phyloP scores from a whole-genome alignment of 306 rosid genomes.

The Quercus rubra region DNA sequence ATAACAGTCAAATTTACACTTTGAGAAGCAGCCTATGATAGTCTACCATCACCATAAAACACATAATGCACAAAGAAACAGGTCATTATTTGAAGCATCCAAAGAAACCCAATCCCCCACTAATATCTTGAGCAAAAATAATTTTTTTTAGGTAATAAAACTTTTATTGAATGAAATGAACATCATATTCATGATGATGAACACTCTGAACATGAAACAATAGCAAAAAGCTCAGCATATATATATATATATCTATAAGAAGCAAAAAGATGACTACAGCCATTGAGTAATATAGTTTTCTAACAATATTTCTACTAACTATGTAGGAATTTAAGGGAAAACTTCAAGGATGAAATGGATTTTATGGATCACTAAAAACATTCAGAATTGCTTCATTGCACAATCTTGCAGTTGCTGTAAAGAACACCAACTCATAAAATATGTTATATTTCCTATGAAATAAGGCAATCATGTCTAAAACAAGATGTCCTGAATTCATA shows the following conservation, averaged over 20 bases:
- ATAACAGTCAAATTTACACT: not conserved
- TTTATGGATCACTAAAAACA: not conserved
- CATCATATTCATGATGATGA: too few relatives aligned
- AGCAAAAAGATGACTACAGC: not conserved
- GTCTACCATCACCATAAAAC: not conserved
- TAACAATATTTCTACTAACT: not conserved
- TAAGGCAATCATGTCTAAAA: not conserved
- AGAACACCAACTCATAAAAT: not conserved
- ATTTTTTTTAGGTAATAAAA: too few relatives aligned
- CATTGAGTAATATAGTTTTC: not conserved
- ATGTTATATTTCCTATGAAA: not conserved
- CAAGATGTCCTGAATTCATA: not conserved
- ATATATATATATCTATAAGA: too few relatives aligned
- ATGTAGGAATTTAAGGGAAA: not conserved
- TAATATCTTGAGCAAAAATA: not conserved
- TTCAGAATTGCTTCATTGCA: not conserved
- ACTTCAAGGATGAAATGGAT: not conserved
- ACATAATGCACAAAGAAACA: not conserved
- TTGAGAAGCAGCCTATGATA: not conserved
- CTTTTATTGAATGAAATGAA: too few relatives aligned
- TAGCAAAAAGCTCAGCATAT: too few relatives aligned
- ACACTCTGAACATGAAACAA: too few relatives aligned
- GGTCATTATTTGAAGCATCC: not conserved
- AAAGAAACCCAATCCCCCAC: not conserved
- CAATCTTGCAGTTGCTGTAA: not conserved